Evolutionary conservation across 768 basidiomycete genomes (phyloP).

Genomic region (Mycena alexandri): DNA sequence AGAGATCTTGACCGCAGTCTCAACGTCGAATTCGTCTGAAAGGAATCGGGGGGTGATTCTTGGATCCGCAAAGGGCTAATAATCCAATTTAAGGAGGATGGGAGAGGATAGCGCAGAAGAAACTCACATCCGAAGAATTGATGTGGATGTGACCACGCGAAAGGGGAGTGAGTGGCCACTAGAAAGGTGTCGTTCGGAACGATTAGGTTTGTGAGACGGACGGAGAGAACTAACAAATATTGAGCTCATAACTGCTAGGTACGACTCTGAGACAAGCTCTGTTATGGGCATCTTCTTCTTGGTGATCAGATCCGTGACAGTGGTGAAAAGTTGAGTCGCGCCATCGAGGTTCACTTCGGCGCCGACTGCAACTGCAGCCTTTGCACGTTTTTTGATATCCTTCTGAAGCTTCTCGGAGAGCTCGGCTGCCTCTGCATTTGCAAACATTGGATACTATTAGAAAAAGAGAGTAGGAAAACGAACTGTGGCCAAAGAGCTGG

Average conservation of each 20-base stretch:
- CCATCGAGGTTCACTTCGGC: slow-evolving; percentile 18
- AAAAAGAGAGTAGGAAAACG: slow-evolving; percentile 2
- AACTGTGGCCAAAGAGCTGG: slow-evolving; percentile 28
- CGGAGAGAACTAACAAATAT: slow-evolving; percentile 14
- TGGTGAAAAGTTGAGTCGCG: slow-evolving; percentile 16
- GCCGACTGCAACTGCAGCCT: slow-evolving; percentile 24
- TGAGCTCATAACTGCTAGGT: slow-evolving; percentile 19
- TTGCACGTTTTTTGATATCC: slow-evolving; percentile 11
- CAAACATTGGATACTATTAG: neutral
- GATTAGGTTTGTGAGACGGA: neutral
- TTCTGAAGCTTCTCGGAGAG: slow-evolving; percentile 14
- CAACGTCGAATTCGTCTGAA: slow-evolving; percentile 30
- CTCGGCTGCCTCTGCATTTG: slow-evolving; percentile 5
- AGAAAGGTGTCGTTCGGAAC: neutral
- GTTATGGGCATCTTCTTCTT: slow-evolving; percentile 25
- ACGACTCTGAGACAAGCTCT: slow-evolving; percentile 32
- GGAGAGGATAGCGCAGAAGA: neutral
- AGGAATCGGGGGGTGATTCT: slow-evolving; percentile 31
- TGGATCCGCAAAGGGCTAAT: slow-evolving; percentile 25
- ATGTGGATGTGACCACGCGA: slow-evolving; percentile 32
- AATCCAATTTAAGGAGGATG: neutral
- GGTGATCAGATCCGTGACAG: slow-evolving; percentile 28
- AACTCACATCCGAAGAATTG: slow-evolving; percentile 26
- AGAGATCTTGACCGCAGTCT: slow-evolving; percentile 20
- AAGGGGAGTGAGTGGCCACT: slow-evolving; percentile 30